Conservation (phyloP, 2,329 filamentous ascomycete genomes). For the Aspergillus hortae region DNA sequence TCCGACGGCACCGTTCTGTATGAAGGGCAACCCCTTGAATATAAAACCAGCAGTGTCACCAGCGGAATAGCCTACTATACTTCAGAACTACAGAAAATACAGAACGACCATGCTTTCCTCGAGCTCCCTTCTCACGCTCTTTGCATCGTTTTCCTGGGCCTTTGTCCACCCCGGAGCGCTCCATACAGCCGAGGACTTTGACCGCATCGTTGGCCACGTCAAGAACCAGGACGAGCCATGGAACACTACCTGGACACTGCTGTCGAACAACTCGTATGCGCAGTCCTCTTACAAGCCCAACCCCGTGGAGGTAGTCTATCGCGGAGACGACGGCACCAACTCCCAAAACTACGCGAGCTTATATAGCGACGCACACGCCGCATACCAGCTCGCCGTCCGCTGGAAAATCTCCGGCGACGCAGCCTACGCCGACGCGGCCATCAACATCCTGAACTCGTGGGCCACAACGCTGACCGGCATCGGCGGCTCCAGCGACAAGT, state of each 20-base stretch:
- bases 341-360: constrained; percentile 33
- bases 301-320: constrained; percentile 32
- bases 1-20: too few species aligned
- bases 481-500: constrained; percentile 34
- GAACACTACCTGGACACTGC: constrained; percentile 32
- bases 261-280: constrained; percentile 28
- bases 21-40: too few species aligned
- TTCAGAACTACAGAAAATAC: too few species aligned
- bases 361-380: constrained; percentile 34
- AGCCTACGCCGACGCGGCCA: constrained; percentile 36
- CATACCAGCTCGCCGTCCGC: constrained; percentile 39
- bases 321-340: constrained; percentile 26
- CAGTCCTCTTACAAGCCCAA: constrained; percentile 25
- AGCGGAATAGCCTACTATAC: too few species aligned
- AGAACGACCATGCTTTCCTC: too few species aligned
- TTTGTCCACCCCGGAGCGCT: not conserved
- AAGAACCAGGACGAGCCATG: constrained; percentile 31
- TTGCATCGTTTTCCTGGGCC: not conserved
- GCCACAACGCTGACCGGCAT: constrained; percentile 30
- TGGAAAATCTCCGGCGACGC: constrained; percentile 41
- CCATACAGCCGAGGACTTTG: not conserved
- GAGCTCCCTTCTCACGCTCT: too few species aligned
- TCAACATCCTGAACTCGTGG: constrained; percentile 40
- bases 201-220: constrained; percentile 22
- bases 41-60: too few species aligned